Percentiles rank a stretch among this genome's conserved stretches.
phyloP scores from a whole-genome alignment of 306 rosid genomes.

The apple (Malus domestica) region DNA sequence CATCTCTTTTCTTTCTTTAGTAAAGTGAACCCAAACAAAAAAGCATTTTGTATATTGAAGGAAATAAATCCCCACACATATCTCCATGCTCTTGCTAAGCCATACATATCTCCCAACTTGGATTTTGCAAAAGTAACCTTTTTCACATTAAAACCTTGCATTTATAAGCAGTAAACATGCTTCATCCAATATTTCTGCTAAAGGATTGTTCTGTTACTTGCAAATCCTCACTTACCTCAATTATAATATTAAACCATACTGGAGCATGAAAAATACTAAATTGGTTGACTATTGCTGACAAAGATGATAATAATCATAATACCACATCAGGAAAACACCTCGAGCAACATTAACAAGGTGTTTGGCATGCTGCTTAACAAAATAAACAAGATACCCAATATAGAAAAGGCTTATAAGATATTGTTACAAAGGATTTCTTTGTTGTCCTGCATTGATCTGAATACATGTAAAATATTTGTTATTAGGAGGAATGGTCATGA shows the following conservation, averaged over 20 bases:
- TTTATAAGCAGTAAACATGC: neutral
- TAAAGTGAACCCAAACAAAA: neutral
- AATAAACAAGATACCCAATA: neutral
- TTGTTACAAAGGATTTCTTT: neutral
- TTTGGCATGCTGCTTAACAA: neutral
- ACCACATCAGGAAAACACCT: neutral
- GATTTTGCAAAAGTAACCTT: neutral
- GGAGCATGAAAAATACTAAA: neutral
- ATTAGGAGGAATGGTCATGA: neutral
- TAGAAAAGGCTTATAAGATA: neutral
- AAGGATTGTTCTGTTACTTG: neutral
- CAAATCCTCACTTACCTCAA: neutral
- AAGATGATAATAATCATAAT: neutral
- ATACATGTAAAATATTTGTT: neutral
- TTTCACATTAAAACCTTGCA: neutral
- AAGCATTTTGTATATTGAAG: no score
- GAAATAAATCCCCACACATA: neutral
- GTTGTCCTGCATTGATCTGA: no score
- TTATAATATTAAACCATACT: neutral
- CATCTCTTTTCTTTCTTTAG: neutral
- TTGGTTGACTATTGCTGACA: neutral
- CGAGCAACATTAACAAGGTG: neutral
- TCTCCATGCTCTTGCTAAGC: neutral
- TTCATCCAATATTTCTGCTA: neutral
- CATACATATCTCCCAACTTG: neutral